phyloP scores from a whole-genome alignment of 73 alveolate species.

The Stentor roeselii region DNA sequence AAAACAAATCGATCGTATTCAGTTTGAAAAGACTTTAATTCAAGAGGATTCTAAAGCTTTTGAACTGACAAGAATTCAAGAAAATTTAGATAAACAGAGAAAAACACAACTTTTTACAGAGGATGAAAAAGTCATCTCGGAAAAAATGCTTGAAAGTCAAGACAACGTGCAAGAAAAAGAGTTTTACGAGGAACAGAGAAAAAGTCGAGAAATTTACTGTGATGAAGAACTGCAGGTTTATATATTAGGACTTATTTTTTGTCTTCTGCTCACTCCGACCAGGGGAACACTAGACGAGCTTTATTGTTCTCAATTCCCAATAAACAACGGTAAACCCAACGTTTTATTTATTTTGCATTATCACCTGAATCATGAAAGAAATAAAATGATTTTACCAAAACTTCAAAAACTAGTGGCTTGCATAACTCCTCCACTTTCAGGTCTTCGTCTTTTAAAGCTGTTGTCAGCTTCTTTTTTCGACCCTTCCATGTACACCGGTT shows the following conservation, averaged over 20 bases:
- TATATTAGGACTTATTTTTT: constrained; percentile 75
- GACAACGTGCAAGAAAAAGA: constrained; percentile 62
- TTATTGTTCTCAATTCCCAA: constrained; percentile 93
- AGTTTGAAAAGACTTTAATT: background rate
- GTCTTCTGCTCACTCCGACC: constrained; percentile 89
- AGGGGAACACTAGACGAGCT: constrained; percentile 96
- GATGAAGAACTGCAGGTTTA: constrained; percentile 95
- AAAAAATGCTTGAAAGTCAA: constrained; percentile 42
- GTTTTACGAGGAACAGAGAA: constrained; percentile 85
- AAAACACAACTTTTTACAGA: constrained; percentile 12
- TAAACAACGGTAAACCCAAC: constrained; percentile 88
- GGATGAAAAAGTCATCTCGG: background rate
- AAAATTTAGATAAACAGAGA: background rate
- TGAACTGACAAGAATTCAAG: constrained; percentile 17
- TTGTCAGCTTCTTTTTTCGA: constrained; percentile 82
- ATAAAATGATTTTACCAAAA: constrained; percentile 73
- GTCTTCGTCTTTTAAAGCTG: constrained; percentile 90
- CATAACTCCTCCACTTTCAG: constrained; percentile 85
- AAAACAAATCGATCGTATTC: constrained; percentile 18
- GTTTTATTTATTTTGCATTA: constrained; percentile 88
- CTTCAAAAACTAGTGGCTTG: constrained; percentile 68
- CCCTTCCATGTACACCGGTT: constrained; percentile 70
- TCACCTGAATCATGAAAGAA: constrained; percentile 89
- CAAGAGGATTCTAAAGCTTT: constrained; percentile 9
- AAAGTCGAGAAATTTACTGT: constrained; percentile 81